These are phyloP conservation scores for Pythium graminicola DNA, from an alignment of 352 stramenopile species.

Conservation along the genomic window DNA sequence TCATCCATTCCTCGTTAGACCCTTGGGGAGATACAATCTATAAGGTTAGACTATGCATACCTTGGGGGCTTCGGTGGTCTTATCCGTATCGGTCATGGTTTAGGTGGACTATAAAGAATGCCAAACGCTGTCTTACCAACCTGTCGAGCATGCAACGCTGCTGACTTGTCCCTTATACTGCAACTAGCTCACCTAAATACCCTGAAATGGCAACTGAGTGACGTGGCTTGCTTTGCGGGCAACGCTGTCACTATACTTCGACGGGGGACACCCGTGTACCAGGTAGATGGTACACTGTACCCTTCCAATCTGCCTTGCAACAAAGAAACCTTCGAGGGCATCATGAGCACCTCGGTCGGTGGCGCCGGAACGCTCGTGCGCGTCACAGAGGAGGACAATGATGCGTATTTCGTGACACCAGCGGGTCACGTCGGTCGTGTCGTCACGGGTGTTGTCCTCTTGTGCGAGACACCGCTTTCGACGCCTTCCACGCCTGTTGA, in stretches of 20 bases:
- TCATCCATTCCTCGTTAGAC: too few species aligned
- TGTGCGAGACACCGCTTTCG: constrained; percentile 30
- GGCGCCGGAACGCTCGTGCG: constrained; percentile 18
- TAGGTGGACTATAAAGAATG: too few species aligned
- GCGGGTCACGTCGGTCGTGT: constrained; percentile 74
- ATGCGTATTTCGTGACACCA: constrained; percentile 59
- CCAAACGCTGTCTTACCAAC: too few species aligned
- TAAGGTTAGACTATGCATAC: too few species aligned
- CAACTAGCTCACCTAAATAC: too few species aligned
- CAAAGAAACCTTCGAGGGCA: constrained; percentile 6
- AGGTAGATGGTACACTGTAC: constrained; percentile 19
- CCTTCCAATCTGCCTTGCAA: not conserved
- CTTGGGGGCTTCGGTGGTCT: constrained; percentile 2
- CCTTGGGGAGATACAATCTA: too few species aligned
- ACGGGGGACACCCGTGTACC: constrained; percentile 1
- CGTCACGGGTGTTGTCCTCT: constrained; percentile 74
- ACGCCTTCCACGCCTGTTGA: not conserved
- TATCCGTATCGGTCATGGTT: constrained; percentile 10
- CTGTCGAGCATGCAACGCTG: too few species aligned
- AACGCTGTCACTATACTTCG: constrained; percentile 5
- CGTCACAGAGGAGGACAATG: not conserved
- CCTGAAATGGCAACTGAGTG: constrained; percentile 18
- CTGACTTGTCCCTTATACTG: too few species aligned
- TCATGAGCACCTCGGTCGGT: constrained; percentile 10
- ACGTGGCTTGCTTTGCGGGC: constrained; percentile 15